phyloP scores from a whole-genome alignment of 306 rosid species.

The Lathyrus oleraceus region DNA sequence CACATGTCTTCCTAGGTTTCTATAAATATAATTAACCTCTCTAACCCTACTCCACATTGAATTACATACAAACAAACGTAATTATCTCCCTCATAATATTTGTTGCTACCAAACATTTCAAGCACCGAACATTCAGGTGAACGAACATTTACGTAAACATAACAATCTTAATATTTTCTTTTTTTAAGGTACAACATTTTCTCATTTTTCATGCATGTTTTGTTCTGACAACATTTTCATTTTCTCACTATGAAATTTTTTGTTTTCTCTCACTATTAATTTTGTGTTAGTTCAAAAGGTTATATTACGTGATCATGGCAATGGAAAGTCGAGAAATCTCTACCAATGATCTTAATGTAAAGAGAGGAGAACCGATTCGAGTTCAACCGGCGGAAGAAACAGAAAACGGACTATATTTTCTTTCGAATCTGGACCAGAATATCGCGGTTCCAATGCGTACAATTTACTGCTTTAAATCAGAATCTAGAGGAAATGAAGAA shows the following conservation, averaged over 20 bases:
- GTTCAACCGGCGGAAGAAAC: conserved; percentile 64
- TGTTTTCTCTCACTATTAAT: neutral
- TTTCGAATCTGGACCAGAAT: conserved; percentile 83
- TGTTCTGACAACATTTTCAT: neutral
- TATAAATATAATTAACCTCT: neutral
- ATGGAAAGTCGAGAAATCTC: conserved; percentile 32
- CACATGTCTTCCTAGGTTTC: neutral
- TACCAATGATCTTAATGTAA: conserved; percentile 41
- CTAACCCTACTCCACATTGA: neutral
- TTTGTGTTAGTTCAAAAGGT: conserved; percentile 3
- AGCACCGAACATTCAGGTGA: conserved; percentile 2
- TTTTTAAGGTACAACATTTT: neutral
- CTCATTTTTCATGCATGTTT: neutral
- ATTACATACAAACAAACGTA: neutral
- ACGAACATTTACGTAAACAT: neutral
- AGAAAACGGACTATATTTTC: conserved; percentile 53
- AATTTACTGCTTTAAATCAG: conserved; percentile 61
- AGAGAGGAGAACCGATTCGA: conserved; percentile 51
- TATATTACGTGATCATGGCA: conserved; percentile 40
- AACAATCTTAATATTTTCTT: too few relatives aligned
- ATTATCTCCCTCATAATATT: neutral
- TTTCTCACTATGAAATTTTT: too few relatives aligned
- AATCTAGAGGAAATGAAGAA: conserved; percentile 58
- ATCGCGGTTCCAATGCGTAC: conserved; percentile 64
- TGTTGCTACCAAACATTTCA: neutral